Percentiles rank a stretch among this genome's conserved stretches.
These are phyloP conservation scores for Erysiphe neolycopersici DNA, from an alignment of 2,329 filamentous ascomycete species.

Conservation along the genomic window DNA sequence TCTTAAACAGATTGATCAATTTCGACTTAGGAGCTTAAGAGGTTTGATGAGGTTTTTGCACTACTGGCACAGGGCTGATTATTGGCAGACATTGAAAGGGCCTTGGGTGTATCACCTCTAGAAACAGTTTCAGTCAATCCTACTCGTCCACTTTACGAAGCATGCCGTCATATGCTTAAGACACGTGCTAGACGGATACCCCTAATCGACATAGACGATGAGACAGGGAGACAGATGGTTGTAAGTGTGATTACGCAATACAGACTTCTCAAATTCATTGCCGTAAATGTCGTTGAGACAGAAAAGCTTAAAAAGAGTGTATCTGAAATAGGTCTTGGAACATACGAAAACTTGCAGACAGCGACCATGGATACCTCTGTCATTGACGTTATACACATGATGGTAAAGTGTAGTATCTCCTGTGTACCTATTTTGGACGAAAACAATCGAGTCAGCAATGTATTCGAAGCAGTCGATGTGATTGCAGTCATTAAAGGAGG, in stretches of 20 bases:
- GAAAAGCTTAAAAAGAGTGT: conserved; percentile 71
- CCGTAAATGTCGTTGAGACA: conserved; percentile 69
- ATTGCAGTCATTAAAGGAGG: conserved; percentile 89
- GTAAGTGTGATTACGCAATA: conserved; percentile 97
- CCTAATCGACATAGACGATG: conserved; percentile 76
- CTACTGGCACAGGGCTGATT: conserved; percentile 4
- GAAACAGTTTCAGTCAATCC: conserved; percentile 95
- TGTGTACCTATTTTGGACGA: conserved; percentile 79
- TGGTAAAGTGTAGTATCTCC: conserved; percentile 83
- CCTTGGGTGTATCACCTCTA: conserved; percentile 68
- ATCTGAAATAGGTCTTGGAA: conserved; percentile 60
- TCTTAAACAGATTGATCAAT: conserved; percentile 73
- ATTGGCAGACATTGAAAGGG: conserved; percentile 64
- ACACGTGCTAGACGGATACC: conserved; percentile 85
- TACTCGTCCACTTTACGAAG: conserved; percentile 73
- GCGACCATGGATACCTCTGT: conserved; percentile 75
- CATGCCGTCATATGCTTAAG: conserved; percentile 78
- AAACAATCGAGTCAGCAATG: conserved; percentile 57
- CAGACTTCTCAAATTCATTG: conserved; percentile 93
- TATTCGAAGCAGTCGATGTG: conserved; percentile 94
- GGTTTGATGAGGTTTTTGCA: conserved; percentile 24
- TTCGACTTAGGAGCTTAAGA: conserved; percentile 72
- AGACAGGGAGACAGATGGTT: conserved; percentile 76
- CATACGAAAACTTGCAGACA: conserved; percentile 56
- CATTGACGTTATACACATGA: conserved; percentile 76